Conservation (phyloP, 2,329 filamentous ascomycete species). For the Zasmidium cellare region DNA sequence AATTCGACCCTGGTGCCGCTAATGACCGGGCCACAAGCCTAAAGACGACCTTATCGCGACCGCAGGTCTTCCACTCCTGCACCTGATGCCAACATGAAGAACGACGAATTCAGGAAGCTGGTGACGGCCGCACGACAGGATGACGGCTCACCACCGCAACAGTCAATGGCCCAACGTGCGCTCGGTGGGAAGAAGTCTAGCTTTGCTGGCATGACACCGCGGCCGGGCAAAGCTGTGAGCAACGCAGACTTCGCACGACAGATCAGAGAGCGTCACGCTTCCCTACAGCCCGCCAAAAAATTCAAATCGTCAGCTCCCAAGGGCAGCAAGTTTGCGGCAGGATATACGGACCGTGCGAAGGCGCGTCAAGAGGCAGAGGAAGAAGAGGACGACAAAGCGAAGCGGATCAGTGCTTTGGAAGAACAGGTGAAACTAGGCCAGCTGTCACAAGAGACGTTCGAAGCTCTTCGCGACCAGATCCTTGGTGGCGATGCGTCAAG, state of each 20-base stretch:
- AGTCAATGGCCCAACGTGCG: slow-evolving; percentile 35
- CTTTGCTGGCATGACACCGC: slow-evolving; percentile 87
- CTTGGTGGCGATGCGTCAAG: slow-evolving; percentile 76
- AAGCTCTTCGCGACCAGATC: slow-evolving; percentile 72
- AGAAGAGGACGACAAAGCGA: slow-evolving; percentile 58
- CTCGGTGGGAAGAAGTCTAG: slow-evolving; percentile 34
- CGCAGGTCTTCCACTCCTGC: neutral
- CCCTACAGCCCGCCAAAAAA: slow-evolving; percentile 59
- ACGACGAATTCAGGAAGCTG: slow-evolving; percentile 87
- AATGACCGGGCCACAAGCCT: neutral
- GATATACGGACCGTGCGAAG: slow-evolving; percentile 81
- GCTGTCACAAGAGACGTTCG: slow-evolving; percentile 78
- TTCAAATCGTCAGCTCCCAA: slow-evolving; percentile 77
- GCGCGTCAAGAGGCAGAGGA: slow-evolving; percentile 54
- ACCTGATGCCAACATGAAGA: slow-evolving; percentile 68
- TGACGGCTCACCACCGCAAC: slow-evolving; percentile 31
- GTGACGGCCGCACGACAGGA: slow-evolving; percentile 51
- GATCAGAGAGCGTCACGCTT: slow-evolving; percentile 68
- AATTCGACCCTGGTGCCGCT: neutral
- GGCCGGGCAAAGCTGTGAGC: slow-evolving; percentile 57
- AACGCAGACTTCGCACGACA: slow-evolving; percentile 79
- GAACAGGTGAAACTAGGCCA: slow-evolving; percentile 79
- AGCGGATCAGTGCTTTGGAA: slow-evolving; percentile 75
- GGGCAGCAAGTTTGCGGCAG: slow-evolving; percentile 74
- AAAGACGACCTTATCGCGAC: neutral